Conservation (phyloP, 495 filamentous ascomycete species). For the Hypoxylon lienhwacheense region DNA sequence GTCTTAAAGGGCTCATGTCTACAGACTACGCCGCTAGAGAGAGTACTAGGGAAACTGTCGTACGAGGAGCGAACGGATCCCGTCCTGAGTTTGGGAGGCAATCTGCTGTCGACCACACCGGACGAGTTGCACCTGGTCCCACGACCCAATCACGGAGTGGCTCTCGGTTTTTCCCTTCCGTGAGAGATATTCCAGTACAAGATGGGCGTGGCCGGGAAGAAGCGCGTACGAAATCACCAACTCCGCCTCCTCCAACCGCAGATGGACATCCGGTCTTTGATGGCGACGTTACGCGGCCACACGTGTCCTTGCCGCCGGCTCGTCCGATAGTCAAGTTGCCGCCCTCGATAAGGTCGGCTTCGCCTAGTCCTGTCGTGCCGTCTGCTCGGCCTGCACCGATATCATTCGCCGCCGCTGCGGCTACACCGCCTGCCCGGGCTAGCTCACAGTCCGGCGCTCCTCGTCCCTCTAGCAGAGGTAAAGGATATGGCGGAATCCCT, state of each 20-base stretch:
- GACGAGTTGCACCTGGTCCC: conserved; percentile 41
- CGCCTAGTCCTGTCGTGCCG: conserved; percentile 41
- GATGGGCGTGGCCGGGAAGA: conserved; percentile 15
- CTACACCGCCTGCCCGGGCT: conserved; percentile 9
- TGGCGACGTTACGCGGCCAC: conserved; percentile 62
- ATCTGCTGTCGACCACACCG: conserved; percentile 41
- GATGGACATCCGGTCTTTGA: conserved; percentile 71
- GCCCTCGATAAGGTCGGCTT: conserved; percentile 47
- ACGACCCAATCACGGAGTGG: conserved; percentile 42
- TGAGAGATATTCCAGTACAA: conserved; percentile 11
- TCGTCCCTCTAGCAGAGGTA: conserved; percentile 31
- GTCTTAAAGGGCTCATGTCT: conserved; percentile 19
- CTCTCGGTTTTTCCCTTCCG: conserved; percentile 71
- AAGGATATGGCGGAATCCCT: conserved; percentile 26
- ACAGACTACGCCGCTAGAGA: conserved; percentile 14
- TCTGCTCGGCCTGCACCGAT: conserved; percentile 49
- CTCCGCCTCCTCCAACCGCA: conserved; percentile 75
- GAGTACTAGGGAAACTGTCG: no score
- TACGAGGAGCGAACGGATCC: conserved; percentile 20
- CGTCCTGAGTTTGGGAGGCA: conserved; percentile 45
- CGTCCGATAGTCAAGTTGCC: conserved; percentile 73
- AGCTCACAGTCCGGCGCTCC: conserved; percentile 7
- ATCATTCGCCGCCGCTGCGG: conserved; percentile 58
- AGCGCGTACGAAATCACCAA: conserved; percentile 52
- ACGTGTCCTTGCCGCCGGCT: conserved; percentile 68